These are phyloP conservation scores for Brasenia schreberi DNA, from an alignment of 164 flowering plant genomes.

Conservation along the genomic window DNA sequence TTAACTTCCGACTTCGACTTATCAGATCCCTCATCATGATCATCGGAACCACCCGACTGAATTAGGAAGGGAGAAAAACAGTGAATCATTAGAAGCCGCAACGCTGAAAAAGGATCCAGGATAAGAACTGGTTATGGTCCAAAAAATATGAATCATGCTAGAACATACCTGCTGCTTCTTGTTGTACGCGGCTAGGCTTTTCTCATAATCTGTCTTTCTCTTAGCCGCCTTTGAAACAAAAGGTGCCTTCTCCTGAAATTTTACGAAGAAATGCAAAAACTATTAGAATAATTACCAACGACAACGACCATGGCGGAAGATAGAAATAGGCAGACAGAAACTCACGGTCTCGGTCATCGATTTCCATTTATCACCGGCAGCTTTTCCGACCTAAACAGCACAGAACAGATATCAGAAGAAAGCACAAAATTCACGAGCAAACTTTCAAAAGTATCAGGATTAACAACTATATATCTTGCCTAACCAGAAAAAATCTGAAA, in stretches of 20 bases:
- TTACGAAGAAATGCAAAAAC: not conserved
- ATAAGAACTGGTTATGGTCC: too few species aligned
- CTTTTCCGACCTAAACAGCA: constrained; percentile 57
- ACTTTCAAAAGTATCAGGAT: too few species aligned
- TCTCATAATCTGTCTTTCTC: constrained; percentile 46
- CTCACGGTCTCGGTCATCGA: constrained; percentile 55
- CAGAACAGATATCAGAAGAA: too few species aligned
- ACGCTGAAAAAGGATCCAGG: too few species aligned
- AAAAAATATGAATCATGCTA: too few species aligned
- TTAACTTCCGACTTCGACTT: constrained; percentile 40
- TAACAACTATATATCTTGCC: not conserved
- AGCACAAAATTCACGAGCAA: too few species aligned
- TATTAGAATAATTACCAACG: not conserved
- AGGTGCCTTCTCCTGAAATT: constrained; percentile 58
- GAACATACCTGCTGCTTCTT: constrained; percentile 22
- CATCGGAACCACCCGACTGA: constrained; percentile 5
- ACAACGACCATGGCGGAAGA: not conserved
- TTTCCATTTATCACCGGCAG: constrained; percentile 80
- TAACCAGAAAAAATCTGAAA: not conserved
- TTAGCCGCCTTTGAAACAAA: constrained; percentile 43
- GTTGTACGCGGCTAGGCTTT: constrained; percentile 44
- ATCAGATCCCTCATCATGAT: constrained; percentile 35
- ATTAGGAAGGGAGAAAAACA: too few species aligned
- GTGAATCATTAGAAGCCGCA: too few species aligned
- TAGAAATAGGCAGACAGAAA: not conserved